These are phyloP conservation scores for Domatiomyces globalis DNA, from an alignment of 2,329 filamentous ascomycete genomes.

Conservation along the genomic window DNA sequence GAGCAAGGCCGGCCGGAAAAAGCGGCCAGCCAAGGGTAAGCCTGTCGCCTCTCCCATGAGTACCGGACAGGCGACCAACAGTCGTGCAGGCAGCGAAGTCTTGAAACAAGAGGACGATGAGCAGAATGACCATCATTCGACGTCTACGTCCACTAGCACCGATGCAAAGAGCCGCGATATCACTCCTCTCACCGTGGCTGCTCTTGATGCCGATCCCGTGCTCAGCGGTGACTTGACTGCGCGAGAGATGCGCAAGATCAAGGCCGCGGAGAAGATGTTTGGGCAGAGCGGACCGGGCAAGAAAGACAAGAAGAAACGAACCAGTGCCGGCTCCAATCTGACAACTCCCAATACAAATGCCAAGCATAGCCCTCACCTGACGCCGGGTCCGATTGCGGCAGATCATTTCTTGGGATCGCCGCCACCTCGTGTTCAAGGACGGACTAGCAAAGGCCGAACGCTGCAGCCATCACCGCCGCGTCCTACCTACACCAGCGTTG, in stretches of 20 bases:
- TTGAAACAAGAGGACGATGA: conserved; percentile 42
- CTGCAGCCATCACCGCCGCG: conserved; percentile 13
- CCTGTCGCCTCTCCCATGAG: conserved; percentile 40
- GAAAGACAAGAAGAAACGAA: conserved; percentile 43
- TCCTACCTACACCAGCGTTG: conserved; percentile 28
- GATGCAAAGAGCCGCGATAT: conserved; percentile 47
- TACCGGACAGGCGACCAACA: conserved; percentile 39
- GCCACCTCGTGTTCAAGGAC: conserved; percentile 18
- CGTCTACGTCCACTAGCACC: conserved; percentile 41
- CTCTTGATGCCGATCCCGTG: conserved; percentile 26
- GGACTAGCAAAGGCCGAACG: conserved; percentile 9
- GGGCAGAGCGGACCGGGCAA: conserved; percentile 37
- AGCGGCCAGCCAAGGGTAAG: conserved; percentile 34
- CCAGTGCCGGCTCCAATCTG: conserved; percentile 40
- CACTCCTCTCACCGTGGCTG: conserved; percentile 41
- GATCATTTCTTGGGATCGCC: conserved; percentile 24
- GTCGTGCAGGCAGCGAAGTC: conserved; percentile 46
- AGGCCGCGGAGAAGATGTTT: conserved; percentile 46
- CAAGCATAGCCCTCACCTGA: conserved; percentile 7
- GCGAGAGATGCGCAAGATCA: conserved; percentile 48
- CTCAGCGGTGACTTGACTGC: conserved; percentile 42
- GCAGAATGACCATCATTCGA: conserved; percentile 41
- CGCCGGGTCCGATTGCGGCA: background rate
- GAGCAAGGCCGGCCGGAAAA: conserved; percentile 33
- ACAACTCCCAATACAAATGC: conserved; percentile 34